A percentile compares a stretch with the other conserved stretches of the same genome.
Evolutionary conservation across 2,329 filamentous ascomycete species (phyloP).

Genomic region (Aspergillus aculeatus): DNA sequence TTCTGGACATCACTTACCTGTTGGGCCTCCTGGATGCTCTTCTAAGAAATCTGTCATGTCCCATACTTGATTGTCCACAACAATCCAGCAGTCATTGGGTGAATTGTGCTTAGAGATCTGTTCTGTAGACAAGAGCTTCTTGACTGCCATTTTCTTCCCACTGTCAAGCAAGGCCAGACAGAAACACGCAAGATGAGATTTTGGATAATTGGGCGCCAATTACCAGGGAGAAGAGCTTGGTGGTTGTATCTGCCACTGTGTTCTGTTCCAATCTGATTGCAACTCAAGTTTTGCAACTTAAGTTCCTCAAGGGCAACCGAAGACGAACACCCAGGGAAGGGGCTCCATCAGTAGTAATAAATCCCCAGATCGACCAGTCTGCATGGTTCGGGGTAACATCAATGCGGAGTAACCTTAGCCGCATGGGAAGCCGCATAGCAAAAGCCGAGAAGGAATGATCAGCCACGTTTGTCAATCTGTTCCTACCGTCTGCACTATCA

Average conservation of each 20-base stretch:
- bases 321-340: background rate
- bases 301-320: too few relatives aligned
- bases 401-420: slow-evolving; percentile 1
- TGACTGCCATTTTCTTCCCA: slow-evolving; percentile 21
- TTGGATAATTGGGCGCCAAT: too few relatives aligned
- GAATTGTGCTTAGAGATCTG: slow-evolving; percentile 53
- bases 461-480: background rate
- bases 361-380: background rate
- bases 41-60: slow-evolving; percentile 65
- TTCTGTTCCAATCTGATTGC: too few relatives aligned
- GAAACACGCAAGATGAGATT: background rate
- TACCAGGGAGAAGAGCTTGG: too few relatives aligned
- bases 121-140: slow-evolving; percentile 39
- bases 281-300: too few relatives aligned
- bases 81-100: slow-evolving; percentile 61
- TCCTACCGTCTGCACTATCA: background rate
- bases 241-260: too few relatives aligned
- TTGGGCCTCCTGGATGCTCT: slow-evolving; percentile 61
- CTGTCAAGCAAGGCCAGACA: too few relatives aligned
- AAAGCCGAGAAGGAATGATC: background rate
- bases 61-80: slow-evolving; percentile 66
- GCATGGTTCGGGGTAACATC: slow-evolving; percentile 7
- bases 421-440: background rate
- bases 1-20: slow-evolving; percentile 39
- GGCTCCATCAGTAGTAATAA: background rate